Base-by-base conservation (phyloP, 2,329 filamentous ascomycete species). In the Grosmannia serpens region DNA sequence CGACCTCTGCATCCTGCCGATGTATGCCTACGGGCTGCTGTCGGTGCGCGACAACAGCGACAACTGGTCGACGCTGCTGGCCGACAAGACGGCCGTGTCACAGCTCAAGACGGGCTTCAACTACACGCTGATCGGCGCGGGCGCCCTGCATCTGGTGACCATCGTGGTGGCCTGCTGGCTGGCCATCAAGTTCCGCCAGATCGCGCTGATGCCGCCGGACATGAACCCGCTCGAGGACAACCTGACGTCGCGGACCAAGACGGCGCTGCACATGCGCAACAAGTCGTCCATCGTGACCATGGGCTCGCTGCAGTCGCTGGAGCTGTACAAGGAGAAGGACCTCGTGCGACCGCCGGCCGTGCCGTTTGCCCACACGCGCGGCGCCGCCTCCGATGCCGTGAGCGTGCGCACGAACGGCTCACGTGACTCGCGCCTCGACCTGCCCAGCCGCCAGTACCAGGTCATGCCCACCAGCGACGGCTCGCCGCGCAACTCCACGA, bases 221-320 rank as follows among this genome's bases (percentile, higher is more conserved):
- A 90, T 96, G 88, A 97, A 97, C 69, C 92, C 92, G 1, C 78
- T 97, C 17, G 91, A 96, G 69, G 84, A 88, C 64, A 86, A 92
- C 66, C 75, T 95, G 59, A 96, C 91, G 1, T 85, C 89, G 13
- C 82, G 86, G 27, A 75, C 72, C 59, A 38, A 44, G 41, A 50
- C 50, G 54, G 31, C 24, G 46, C 54, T 60, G 53, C 90, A 95
- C 73, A 91, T 91, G 76, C 83, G 87, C 67, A 91, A 88, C 70
- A 83, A 81, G 70, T 80, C 79, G 1, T 83, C 80, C 1, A 66
- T 82, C 31, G 72, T 75, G 4, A 81, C 76, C 2, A 68, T 69
- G 8, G 73, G 72, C 63, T 78, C 73, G 5, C 56, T 61, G 24
- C 54, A 57, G 58, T 60, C 63, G 17, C 27, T 60, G 9, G 47